phyloP scores from a whole-genome alignment of 1,284 basidiomycete genomes.

The Marasmius fiardii region DNA sequence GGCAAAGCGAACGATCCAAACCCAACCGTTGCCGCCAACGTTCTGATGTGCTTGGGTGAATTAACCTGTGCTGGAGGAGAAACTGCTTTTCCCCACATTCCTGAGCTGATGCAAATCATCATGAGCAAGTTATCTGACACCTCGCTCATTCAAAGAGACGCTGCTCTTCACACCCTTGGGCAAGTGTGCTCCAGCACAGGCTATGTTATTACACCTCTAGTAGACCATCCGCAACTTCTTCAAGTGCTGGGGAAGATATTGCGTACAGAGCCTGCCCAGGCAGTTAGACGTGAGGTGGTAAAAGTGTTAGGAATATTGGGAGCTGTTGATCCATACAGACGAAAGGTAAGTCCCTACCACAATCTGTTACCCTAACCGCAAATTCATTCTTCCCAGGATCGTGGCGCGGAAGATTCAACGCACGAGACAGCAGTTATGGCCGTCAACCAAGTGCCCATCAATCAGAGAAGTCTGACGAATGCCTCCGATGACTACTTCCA shows the following conservation, averaged over 20 bases:
- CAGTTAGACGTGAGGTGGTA: constrained; percentile 86
- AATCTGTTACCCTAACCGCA: constrained; percentile 5
- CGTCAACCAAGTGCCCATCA: constrained; percentile 55
- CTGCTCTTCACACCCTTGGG: constrained; percentile 91
- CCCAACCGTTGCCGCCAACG: constrained; percentile 88
- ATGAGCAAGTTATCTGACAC: constrained; percentile 88
- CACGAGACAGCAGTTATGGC: constrained; percentile 67
- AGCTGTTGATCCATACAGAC: constrained; percentile 95
- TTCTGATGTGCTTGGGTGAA: constrained; percentile 94
- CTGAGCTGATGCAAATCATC: constrained; percentile 88
- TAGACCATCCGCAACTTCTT: constrained; percentile 91
- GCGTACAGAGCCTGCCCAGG: constrained; percentile 75
- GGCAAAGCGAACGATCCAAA: constrained; percentile 86
- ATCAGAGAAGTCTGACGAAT: constrained; percentile 43
- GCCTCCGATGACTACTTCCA: constrained; percentile 96
- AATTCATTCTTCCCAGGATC: constrained; percentile 38
- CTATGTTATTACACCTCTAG: constrained; percentile 89
- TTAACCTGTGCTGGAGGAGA: constrained; percentile 93
- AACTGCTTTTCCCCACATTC: constrained; percentile 81
- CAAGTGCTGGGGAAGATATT: constrained; percentile 86
- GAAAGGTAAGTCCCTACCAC: constrained; percentile 59
- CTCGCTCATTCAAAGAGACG: constrained; percentile 85
- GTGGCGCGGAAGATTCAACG: constrained; percentile 74
- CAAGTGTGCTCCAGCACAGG: constrained; percentile 96
- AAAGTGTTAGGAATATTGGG: constrained; percentile 96